Base-by-base conservation (phyloP, 2,329 filamentous ascomycete species). In the Trichoderma sp. region DNA sequence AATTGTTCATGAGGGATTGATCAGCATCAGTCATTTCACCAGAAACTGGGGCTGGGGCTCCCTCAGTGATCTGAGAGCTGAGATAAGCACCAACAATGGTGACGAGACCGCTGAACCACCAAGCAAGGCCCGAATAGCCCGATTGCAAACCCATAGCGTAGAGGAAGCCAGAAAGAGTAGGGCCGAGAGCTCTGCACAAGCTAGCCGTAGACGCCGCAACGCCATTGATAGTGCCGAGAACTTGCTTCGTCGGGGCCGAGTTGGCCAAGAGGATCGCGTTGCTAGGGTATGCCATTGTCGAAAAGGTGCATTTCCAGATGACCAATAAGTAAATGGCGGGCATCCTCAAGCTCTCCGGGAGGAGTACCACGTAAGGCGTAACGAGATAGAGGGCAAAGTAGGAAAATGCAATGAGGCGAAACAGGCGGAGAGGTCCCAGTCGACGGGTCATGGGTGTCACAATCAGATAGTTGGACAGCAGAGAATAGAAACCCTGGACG, bases 221-320 rank as follows among this genome's bases (percentile, higher is more conserved):
- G 21, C 97, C 97, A 80, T 98, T 98, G 83, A 99, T 93, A 0
- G 94, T 95, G 3, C 97, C 97, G 2, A 98, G 91, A 1, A 97
- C 93, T 67, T 94, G 90, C 74, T 93, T 93, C 8, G 93, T 95
- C 0, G 95, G 94, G 0, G 95, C 94, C 18, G 95, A 93, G 83
- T 98, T 97, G 76, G 95, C 94, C 35, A 98, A 89, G 75, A 99
- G 91, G 75, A 98, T 97, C 12, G 93, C 93, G 79, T 95, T 95
- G 80, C 93, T 94, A 12, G 97, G 97, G 84, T 98, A 98, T 0
- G 95, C 93, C 84, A 98, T 92, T 63, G 95, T 95, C 79, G 96
- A 92, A 80, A 97, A 95, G 0, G 95, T 97, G 82, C 97, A 97
- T 85, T 98, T 98, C 92, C 94, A 95, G 78, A 97, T 89, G 12